These are phyloP conservation scores for Magnolia sinica DNA, from an alignment of 164 flowering plant species.

Conservation along the genomic window DNA sequence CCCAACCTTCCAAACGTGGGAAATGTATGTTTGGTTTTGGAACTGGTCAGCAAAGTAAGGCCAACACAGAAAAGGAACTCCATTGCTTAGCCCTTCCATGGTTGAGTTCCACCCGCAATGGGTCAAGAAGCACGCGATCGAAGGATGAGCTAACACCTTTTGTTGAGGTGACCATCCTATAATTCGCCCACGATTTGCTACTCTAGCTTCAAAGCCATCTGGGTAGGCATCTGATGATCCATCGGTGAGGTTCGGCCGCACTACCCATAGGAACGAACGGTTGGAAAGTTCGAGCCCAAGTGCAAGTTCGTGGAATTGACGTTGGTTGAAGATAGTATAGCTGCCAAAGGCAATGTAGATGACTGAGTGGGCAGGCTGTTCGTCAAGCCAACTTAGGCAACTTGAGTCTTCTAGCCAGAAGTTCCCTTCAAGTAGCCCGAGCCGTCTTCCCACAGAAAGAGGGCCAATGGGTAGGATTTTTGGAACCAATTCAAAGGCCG, in stretches of 20 bases:
- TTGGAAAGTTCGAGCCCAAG: background rate
- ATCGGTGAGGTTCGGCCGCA: conserved; percentile 20
- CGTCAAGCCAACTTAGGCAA: conserved; percentile 4
- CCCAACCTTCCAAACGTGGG: background rate
- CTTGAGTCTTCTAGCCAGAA: conserved; percentile 11
- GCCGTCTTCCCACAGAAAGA: background rate
- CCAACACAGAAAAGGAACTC: conserved; percentile 15
- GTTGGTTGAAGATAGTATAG: background rate
- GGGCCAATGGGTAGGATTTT: conserved; percentile 7
- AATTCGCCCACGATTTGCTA: background rate
- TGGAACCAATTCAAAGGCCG: background rate
- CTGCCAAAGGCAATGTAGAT: conserved; percentile 3
- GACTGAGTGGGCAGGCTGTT: background rate
- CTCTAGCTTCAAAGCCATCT: conserved; percentile 4
- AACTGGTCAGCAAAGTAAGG: conserved; percentile 26
- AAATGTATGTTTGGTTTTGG: conserved; percentile 10
- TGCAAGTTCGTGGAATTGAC: background rate
- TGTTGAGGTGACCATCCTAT: conserved; percentile 4
- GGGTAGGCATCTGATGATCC: conserved; percentile 4
- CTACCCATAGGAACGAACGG: background rate
- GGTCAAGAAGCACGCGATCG: conserved; percentile 4
- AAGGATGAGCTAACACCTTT: conserved; percentile 6
- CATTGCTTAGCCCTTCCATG: conserved; percentile 11
- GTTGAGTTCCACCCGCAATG: conserved; percentile 24
- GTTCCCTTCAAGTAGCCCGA: background rate